Base-by-base conservation (phyloP, 371 early-diverging fungal species). In the Dichotomocladium elegans region DNA sequence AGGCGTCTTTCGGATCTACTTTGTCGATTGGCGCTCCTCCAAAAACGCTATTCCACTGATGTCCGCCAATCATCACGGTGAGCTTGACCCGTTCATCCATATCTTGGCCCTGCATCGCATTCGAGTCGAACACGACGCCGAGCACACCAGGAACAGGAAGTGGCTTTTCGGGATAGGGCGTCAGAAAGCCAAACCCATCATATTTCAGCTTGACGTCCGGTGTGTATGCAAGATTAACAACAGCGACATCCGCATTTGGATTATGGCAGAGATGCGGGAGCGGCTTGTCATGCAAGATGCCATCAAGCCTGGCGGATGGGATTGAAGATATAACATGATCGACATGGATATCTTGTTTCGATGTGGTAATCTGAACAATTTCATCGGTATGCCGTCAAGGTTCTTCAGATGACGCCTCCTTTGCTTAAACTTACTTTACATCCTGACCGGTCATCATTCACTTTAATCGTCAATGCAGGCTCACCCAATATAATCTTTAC, bases 31-130 rank as follows among this genome's bases (percentile, higher is more conserved):
- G 52, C 2, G 46, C 46, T 17, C 21, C 5, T 1, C 55, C 41
- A 51, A 78, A 78, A 4, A 70, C 63, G 24, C 79, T 66, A 4
- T 70, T 47, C 76, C 92, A 94, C 48, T 76, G 71, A 47, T 88
- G 80, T 1, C 96, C 97, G 48, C 96, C 96, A 41, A 96, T 77
- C 96, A 97, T 95, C 25, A 86, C 93, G 0, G 95, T 96, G 10
- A 93, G 49, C 27, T 91, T 84, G 17, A 85, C 70, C 1, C 70
- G 62, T 41, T 54, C 63, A 26, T 61, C 58, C n/a, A 49, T n/a
- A 28, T 88, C 87, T 53, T 90, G 91, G 5, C 67, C 75, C 1
- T 86, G 86, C 57, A 91, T 61, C 3, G 89, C 79, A 47, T 85
- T 86, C 11, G 94, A 93, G 61, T 97, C 98, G 71, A 94, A 94